Evolutionary conservation across 2,329 filamentous ascomycete species (phyloP).

Genomic region (Cytospora chrysosperma): DNA sequence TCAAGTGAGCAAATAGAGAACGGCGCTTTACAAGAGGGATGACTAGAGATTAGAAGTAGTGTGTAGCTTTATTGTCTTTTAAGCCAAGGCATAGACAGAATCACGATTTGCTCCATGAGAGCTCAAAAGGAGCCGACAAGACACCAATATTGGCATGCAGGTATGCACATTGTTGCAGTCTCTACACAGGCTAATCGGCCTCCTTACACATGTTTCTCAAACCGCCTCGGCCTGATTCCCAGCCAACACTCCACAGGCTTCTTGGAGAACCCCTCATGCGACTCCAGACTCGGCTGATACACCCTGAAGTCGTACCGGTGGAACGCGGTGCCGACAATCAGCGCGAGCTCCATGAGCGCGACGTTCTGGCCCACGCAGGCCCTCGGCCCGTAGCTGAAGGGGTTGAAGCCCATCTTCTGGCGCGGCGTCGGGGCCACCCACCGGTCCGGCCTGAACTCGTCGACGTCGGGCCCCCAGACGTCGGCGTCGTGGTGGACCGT

Average conservation of each 20-base stretch:
- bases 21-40: too few relatives aligned
- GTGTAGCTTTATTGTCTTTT: too few relatives aligned
- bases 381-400: constrained; percentile 69
- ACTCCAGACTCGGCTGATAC: constrained; percentile 64
- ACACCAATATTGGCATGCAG: too few relatives aligned
- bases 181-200: not conserved
- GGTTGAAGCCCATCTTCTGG: constrained; percentile 73
- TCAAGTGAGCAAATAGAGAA: too few relatives aligned
- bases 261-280: constrained; percentile 74
- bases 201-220: not conserved
- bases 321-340: constrained; percentile 69
- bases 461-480: constrained; percentile 38
- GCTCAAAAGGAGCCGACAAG: too few relatives aligned
- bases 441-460: constrained; percentile 68
- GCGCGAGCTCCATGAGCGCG: constrained; percentile 82
- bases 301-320: constrained; percentile 48
- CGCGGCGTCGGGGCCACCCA: constrained; percentile 63
- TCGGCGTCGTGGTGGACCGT: constrained; percentile 70
- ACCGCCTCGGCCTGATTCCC: constrained; percentile 46
- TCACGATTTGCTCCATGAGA: too few relatives aligned
- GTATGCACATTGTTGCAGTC: too few relatives aligned
- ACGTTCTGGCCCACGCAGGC: constrained; percentile 77
- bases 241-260: constrained; percentile 72
- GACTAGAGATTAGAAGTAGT: too few relatives aligned
- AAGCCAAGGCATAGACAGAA: too few relatives aligned